phyloP scores from a whole-genome alignment of 2,329 filamentous ascomycete genomes.

The Fusarium poae region DNA sequence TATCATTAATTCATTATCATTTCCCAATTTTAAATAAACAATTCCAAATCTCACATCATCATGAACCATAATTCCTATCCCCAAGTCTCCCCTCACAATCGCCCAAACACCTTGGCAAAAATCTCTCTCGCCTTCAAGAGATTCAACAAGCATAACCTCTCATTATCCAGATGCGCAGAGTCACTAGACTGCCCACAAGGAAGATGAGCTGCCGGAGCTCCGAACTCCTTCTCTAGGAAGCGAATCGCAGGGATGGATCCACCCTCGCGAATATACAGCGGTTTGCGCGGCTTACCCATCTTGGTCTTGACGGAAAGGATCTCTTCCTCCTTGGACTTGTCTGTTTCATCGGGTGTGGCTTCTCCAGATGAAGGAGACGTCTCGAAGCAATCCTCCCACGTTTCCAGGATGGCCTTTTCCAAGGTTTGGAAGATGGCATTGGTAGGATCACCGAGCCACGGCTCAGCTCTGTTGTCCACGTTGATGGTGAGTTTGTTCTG shows the following conservation, averaged over 20 bases:
- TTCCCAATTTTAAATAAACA: slow-evolving; percentile 15
- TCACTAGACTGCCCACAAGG: slow-evolving; percentile 97
- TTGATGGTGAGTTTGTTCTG: slow-evolving; percentile 84
- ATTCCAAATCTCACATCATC: slow-evolving; percentile 15
- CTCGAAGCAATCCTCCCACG: slow-evolving; percentile 76
- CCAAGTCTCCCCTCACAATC: slow-evolving; percentile 61
- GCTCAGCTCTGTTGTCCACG: slow-evolving; percentile 93
- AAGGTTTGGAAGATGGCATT: slow-evolving; percentile 93
- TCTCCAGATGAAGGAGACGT: slow-evolving; percentile 26
- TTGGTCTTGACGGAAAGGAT: slow-evolving; percentile 37
- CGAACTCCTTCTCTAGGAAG: slow-evolving; percentile 94
- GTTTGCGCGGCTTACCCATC: slow-evolving; percentile 65
- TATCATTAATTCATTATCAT: slow-evolving; percentile 31
- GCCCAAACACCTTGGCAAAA: slow-evolving; percentile 85
- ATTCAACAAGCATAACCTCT: slow-evolving; percentile 89
- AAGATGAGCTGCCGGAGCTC: slow-evolving; percentile 89
- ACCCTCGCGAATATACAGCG: slow-evolving; percentile 94
- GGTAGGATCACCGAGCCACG: slow-evolving; percentile 92
- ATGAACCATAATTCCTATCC: neutral
- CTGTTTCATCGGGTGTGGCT: slow-evolving; percentile 27
- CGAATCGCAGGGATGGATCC: slow-evolving; percentile 95
- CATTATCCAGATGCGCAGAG: slow-evolving; percentile 93
- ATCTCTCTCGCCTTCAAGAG: slow-evolving; percentile 93
- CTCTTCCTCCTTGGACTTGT: slow-evolving; percentile 40
- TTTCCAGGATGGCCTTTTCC: slow-evolving; percentile 84